A percentile compares a stretch with the other conserved stretches of the same genome.
Evolutionary conservation across 2,329 filamentous ascomycete genomes (phyloP).

Genomic region (Venturia oleaginea): DNA sequence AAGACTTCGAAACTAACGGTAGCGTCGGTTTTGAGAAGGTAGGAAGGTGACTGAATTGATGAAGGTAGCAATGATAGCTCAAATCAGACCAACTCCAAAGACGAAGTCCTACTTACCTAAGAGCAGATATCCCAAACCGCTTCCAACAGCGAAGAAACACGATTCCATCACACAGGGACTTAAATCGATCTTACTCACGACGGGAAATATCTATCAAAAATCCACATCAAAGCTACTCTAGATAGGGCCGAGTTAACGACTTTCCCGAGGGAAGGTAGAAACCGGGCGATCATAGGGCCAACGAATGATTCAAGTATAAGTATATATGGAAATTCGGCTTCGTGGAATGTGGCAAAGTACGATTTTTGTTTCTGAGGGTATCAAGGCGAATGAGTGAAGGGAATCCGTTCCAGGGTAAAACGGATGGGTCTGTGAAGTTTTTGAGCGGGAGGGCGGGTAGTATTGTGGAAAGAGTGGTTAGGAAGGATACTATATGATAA

Average conservation of each 20-base stretch:
- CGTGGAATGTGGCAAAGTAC: neutral
- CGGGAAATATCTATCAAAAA: neutral
- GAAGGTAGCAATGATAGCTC: slow-evolving; percentile 1
- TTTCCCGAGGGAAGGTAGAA: neutral
- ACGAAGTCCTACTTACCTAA: neutral
- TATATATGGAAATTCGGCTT: neutral
- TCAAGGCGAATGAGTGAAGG: neutral
- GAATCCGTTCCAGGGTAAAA: neutral
- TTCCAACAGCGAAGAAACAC: neutral
- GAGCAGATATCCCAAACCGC: neutral
- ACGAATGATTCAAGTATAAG: neutral
- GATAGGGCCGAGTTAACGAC: neutral
- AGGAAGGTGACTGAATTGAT: no score
- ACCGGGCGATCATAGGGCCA: neutral
- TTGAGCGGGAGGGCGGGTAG: neutral
- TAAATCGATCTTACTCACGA: neutral
- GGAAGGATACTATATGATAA: neutral
- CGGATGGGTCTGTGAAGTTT: neutral
- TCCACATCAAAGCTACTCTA: neutral
- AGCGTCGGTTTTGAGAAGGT: no score
- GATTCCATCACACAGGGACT: neutral
- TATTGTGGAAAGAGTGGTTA: neutral
- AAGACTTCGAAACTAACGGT: no score
- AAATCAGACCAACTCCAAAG: neutral
- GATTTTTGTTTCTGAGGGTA: neutral